Conservation (phyloP, 2,329 filamentous ascomycete species). For the Xylaria sp. region DNA sequence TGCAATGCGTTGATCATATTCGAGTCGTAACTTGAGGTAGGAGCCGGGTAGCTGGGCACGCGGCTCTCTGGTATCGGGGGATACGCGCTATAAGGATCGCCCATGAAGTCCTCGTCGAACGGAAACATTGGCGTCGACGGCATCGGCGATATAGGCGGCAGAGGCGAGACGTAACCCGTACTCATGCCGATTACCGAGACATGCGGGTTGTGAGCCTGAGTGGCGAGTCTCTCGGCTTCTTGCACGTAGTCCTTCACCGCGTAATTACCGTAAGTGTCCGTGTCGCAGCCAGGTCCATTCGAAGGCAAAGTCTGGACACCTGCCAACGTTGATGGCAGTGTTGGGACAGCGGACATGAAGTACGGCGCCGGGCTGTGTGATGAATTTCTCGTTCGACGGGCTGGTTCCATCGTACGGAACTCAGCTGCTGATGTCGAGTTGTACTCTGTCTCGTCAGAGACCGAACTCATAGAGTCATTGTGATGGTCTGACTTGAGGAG, state of each 20-base stretch:
- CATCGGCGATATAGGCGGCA: conserved; percentile 39
- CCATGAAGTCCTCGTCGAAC: conserved; percentile 30
- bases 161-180: conserved; percentile 38
- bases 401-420: conserved; percentile 18
- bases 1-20: conserved; percentile 44
- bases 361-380: conserved; percentile 44
- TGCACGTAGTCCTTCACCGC: conserved; percentile 41
- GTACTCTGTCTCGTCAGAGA: conserved; percentile 47
- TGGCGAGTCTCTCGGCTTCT: conserved; percentile 31
- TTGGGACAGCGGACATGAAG: conserved; percentile 33
- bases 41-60: conserved; percentile 26
- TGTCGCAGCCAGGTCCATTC: conserved; percentile 36
- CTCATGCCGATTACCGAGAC: conserved; percentile 34
- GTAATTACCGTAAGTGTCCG: conserved; percentile 40
- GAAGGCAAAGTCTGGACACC: conserved; percentile 40
- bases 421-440: conserved; percentile 36
- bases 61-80: conserved; percentile 24
- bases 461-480: conserved; percentile 48
- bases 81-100: conserved; percentile 26
- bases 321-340: conserved; percentile 36
- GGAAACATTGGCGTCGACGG: conserved; percentile 41
- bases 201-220: conserved; percentile 34
- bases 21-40: conserved; percentile 30
- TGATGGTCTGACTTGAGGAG: conserved; percentile 50
- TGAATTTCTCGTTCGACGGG: conserved; percentile 34